Evolutionary conservation across 2,329 filamentous ascomycete species (phyloP), one percentile per base, ranked within the genome.

Genomic region (Cadophora gregata): DNA sequence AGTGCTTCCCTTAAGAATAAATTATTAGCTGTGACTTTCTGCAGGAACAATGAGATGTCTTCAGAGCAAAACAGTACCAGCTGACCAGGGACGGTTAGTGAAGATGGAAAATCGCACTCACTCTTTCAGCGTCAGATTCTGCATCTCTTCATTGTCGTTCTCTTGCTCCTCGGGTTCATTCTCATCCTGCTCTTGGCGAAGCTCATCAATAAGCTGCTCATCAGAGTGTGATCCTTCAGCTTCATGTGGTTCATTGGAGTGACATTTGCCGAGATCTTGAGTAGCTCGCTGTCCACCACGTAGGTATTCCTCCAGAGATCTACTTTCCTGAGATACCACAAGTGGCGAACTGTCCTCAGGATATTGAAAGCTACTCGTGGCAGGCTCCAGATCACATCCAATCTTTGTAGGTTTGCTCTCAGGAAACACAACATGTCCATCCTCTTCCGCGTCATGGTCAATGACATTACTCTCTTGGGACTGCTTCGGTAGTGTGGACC

Each of bases 311-410:
- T 62, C 59, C 4, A 51, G 25, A 12, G 45, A 24, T n/a, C 21
- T 33, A n/a, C 29, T 62, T 29, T 62, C 59, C n/a, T 62, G 45
- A 24, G 59, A 51, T 29, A 38, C 12, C 21, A 51, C 19, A 25
- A 50, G 45, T 19, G 27, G 59, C 47, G 29, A 33, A 12, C 59
- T 33, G 38, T 50, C 59, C 21, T 62, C 59, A 16, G 31, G 27
- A 24, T 62, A 31, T 1, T 38, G 19, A 33, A 62, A 62, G 31
- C 27, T 50, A 10, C 42, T 25, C 29, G 45, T 51, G 3, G 5
- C 24, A 50, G 31, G 42, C 29, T 33, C 53, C 9, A 56, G 29
- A 56, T 56, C 25, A 56, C 38, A 56, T 3, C n/a, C 53, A 36
- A n/a, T 24, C 31, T 21, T 36, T 8, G 4, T 7, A 2, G 4